Conservation (phyloP, 495 filamentous ascomycete species). For the Polyplosphaeria fusca region DNA sequence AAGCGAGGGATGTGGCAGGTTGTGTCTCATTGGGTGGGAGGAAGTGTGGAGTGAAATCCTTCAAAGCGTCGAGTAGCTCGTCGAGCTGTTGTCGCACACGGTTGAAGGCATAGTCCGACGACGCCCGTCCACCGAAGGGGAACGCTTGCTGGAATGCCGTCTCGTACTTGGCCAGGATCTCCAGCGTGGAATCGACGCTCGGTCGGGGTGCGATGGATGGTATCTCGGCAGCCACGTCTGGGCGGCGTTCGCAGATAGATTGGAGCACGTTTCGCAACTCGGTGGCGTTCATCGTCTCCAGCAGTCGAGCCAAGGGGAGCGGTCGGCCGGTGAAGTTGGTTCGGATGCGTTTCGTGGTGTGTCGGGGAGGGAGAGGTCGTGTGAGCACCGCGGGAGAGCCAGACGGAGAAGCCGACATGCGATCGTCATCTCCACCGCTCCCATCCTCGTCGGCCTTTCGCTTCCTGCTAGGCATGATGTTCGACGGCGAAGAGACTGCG, state of each 20-base stretch:
- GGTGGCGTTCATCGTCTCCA: constrained; percentile 84
- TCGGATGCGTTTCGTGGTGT: constrained; percentile 61
- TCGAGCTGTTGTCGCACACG: constrained; percentile 78
- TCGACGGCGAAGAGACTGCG: constrained; percentile 29
- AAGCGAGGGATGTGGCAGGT: constrained; percentile 71
- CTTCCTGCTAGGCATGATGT: constrained; percentile 61
- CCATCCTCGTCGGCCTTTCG: constrained; percentile 82
- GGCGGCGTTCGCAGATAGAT: constrained; percentile 84
- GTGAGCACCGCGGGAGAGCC: constrained; percentile 70
- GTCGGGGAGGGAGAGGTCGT: constrained; percentile 59
- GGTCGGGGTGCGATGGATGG: constrained; percentile 81
- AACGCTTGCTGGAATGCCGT: constrained; percentile 72
- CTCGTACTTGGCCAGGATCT: constrained; percentile 79
- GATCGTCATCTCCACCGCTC: constrained; percentile 57
- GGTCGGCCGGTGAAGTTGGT: constrained; percentile 74
- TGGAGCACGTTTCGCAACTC: constrained; percentile 79
- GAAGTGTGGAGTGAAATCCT: constrained; percentile 92
- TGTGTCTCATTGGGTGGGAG: constrained; percentile 88
- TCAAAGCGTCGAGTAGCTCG: constrained; percentile 80
- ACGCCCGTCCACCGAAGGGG: constrained; percentile 75
- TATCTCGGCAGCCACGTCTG: constrained; percentile 75
- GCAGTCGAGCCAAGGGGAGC: constrained; percentile 73
- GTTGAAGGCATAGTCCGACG: constrained; percentile 92
- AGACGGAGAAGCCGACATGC: constrained; percentile 82
- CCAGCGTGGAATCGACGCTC: constrained; percentile 71